Base-by-base conservation (phyloP, 495 filamentous ascomycete genomes). In the Xylaria bambusicola region DNA sequence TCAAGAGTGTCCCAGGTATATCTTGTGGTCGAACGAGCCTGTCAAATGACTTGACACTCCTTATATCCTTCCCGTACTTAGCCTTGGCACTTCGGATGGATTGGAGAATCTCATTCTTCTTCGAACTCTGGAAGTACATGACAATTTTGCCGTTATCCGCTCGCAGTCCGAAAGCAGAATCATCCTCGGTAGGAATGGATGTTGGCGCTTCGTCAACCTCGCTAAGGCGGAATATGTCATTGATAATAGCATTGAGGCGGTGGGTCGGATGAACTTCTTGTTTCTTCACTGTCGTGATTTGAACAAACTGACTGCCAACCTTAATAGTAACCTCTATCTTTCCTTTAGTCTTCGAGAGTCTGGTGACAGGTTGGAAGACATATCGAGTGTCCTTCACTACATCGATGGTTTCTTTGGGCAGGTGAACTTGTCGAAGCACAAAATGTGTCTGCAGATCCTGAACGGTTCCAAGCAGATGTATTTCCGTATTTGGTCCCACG, bases 351-450 rank as follows among this genome's bases (percentile, higher is more conserved):
- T 85, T 86, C 2, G 85, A 86, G 41, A 87, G 73, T 45, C 82
- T 68, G 17, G 80, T 86, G 60, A 88, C 80, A 1, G 84, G 82
- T 55, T 87, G 82, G 64, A 82, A 87, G n/a, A 84, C 81, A 58
- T 83, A 85, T 62, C 81, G 73, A 1, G 82, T 80, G 62, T 88
- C 85, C 0, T 80, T 86, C 5, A 85, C 77, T 49, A 87, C 82
- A 56, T 79, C 86, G 64, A 84, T 83, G 17, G 85, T 88, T 61
- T 87, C 85, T 62, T 86, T 88, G 3, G 85, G 84, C 7, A 88
- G 73, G 55, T 86, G 82, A 18, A 87, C 66, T 49, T 84, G 79
- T 48, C 80, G 83, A 7, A 86, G 71, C 61, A 87, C 82, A 64
- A 87, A 88, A 65, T 88, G 85, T 17, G 80, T 69, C 53, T 87